Conservation (phyloP, 768 basidiomycete species). For the Termitomyces sp. region DNA sequence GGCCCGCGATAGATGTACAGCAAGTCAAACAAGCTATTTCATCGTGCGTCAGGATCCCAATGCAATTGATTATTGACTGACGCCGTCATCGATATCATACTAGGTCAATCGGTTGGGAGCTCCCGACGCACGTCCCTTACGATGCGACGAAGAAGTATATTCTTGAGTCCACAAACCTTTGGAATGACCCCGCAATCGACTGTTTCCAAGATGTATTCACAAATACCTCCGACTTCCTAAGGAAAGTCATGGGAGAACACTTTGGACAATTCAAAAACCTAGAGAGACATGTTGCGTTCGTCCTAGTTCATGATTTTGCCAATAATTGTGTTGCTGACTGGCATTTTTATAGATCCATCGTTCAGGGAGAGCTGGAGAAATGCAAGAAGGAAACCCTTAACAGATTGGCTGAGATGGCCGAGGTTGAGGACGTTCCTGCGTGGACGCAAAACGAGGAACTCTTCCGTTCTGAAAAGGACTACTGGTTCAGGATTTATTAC, state of each 20-base stretch:
- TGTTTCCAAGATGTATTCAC: constrained; percentile 28
- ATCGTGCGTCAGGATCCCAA: constrained; percentile 15
- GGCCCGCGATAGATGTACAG: constrained; percentile 7
- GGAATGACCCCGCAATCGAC: constrained; percentile 22
- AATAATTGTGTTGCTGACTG: not conserved
- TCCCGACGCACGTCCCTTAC: constrained; percentile 31
- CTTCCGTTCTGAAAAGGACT: constrained; percentile 9
- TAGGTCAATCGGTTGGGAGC: constrained; percentile 36
- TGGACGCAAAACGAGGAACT: constrained; percentile 31
- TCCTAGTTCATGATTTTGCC: not conserved
- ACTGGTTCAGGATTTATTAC: constrained; percentile 17
- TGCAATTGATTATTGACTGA: not conserved
- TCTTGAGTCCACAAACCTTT: constrained; percentile 21
- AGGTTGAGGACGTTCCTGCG: constrained; percentile 33
- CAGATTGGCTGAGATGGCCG: constrained; percentile 29
- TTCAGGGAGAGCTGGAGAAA: constrained; percentile 4
- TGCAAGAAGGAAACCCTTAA: constrained; percentile 18
- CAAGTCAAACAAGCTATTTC: constrained; percentile 27
- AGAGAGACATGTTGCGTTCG: constrained; percentile 23
- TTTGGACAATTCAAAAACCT: constrained; percentile 29
- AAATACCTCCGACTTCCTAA: constrained; percentile 11
- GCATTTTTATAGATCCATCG: not conserved
- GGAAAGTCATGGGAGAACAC: constrained; percentile 17
- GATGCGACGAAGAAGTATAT: constrained; percentile 29
- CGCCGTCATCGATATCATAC: not conserved